phyloP scores from a whole-genome alignment of 352 stramenopile genomes.

The Globisporangium canariense region DNA sequence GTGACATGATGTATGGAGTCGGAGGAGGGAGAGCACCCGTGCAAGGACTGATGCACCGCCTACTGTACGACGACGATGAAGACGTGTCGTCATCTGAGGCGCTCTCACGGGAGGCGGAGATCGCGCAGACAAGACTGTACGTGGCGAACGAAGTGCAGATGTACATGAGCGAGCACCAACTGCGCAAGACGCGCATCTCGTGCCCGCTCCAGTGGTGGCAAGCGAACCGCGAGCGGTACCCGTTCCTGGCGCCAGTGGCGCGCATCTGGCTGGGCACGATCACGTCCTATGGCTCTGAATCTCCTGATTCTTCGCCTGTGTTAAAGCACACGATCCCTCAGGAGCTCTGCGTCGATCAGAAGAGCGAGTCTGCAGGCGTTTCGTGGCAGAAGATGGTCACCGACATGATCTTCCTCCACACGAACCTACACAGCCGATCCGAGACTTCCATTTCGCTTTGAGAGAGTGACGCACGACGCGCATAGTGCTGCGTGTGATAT shows the following conservation, averaged over 20 bases:
- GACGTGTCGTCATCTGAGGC: slow-evolving; percentile 26
- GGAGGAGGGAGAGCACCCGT: slow-evolving; percentile 9
- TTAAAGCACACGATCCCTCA: slow-evolving; percentile 3
- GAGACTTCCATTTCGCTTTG: slow-evolving; percentile 15
- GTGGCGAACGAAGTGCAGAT: slow-evolving; percentile 34
- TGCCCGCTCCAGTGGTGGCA: slow-evolving; percentile 49
- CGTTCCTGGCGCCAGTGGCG: slow-evolving; percentile 35
- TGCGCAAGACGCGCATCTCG: slow-evolving; percentile 36
- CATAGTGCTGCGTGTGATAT: not conserved
- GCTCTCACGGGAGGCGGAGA: slow-evolving; percentile 32
- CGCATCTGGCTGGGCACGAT: slow-evolving; percentile 36
- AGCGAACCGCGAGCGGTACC: slow-evolving; percentile 36
- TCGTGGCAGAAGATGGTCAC: slow-evolving; percentile 7
- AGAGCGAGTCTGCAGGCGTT: not conserved
- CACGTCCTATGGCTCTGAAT: slow-evolving; percentile 7
- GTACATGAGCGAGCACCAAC: slow-evolving; percentile 42
- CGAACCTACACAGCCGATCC: slow-evolving; percentile 7
- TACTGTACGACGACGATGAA: slow-evolving; percentile 53
- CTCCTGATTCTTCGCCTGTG: not conserved
- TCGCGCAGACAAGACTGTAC: slow-evolving; percentile 35
- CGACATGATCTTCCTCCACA: slow-evolving; percentile 26
- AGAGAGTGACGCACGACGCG: not conserved
- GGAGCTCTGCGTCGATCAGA: slow-evolving; percentile 15
- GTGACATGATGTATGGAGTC: slow-evolving; percentile 31
- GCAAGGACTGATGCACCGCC: slow-evolving; percentile 45